Evolutionary conservation across 768 basidiomycete genomes (phyloP), one percentile per base, ranked within the genome.

Genomic region (Tulasnella sp.): DNA sequence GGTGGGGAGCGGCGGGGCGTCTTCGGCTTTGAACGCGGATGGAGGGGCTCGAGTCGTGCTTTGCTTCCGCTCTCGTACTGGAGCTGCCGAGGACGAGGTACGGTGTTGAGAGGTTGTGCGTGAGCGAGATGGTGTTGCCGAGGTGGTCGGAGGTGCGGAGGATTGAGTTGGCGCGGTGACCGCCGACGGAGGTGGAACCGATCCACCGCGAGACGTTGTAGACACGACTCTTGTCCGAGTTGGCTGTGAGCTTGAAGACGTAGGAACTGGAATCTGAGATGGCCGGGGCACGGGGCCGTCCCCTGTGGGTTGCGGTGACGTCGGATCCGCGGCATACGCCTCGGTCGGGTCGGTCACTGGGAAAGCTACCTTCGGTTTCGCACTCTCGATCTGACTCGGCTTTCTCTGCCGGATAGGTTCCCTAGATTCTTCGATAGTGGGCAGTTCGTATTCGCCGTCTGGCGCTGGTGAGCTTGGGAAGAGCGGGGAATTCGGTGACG

Each of bases 321-420:
- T 54, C 20, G 50, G 58, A 0, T 78, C 50, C 60, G 37, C 34
- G 12, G 54, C 28, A 37, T 44, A 44, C 54, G 34, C 48, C 28
- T 58, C 48, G 48, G 42, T 76, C 37, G 76, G 74, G 28, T 78
- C 64, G 11, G 58, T 78, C 48, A 78, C 77, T 1, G 77, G 77
- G 58, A 78, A 78, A 3, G 77, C 77, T 0, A 78, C 77, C 40
- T 78, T 78, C 41, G 60, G 58, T 58, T 54, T 78, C 37, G 77
- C 14, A 22, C 60, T 78, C 37, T 64, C 77, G 60, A 64, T 34
- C 58, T 34, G 41, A n/a, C 77, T 78, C 7, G 77, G 60, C 77
- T 78, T 78, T 37, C 77, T 34, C 44, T 78, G 58, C 34, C 77
- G 22, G 14, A 64, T 28, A 2, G 77, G 77, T 64, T 24, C 40